These are phyloP conservation scores for Xylariaceae sp. DNA, from an alignment of 2,329 filamentous ascomycete genomes.

Conservation along the genomic window DNA sequence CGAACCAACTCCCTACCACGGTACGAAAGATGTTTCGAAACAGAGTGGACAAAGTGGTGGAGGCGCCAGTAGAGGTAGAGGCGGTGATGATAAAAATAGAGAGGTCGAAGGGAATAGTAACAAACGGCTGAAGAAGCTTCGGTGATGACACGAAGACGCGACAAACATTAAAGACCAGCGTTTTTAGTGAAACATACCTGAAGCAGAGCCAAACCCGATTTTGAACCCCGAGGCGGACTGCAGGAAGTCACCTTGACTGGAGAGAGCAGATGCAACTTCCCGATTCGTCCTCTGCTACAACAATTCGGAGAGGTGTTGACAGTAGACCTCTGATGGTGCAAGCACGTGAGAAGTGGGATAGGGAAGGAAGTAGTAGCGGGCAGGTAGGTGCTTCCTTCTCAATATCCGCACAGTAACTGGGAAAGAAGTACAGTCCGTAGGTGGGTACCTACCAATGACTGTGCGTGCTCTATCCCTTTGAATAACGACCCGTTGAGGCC, in stretches of 20 bases:
- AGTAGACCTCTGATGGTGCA: not conserved
- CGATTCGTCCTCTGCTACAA: constrained; percentile 5
- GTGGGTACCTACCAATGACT: too few species aligned
- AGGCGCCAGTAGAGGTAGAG: not conserved
- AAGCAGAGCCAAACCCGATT: constrained; percentile 22
- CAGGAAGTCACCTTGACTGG: constrained; percentile 24
- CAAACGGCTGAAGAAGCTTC: constrained; percentile 3
- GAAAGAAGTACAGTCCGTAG: too few species aligned
- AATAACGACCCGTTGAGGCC: too few species aligned
- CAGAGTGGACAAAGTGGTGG: not conserved
- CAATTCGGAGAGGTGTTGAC: not conserved
- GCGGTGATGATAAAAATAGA: not conserved
- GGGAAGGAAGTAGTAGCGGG: too few species aligned
- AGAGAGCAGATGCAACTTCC: constrained; percentile 22
- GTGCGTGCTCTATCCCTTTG: too few species aligned
- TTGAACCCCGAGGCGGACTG: constrained; percentile 20
- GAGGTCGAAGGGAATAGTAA: constrained; percentile 1
- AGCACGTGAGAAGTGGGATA: not conserved
- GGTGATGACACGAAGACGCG: constrained; percentile 9
- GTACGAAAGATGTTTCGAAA: not conserved
- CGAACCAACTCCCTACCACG: constrained; percentile 1
- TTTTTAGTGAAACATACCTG: constrained; percentile 27
- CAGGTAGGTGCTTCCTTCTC: not conserved
- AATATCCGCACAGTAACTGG: not conserved
- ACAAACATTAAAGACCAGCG: constrained; percentile 15